Percentiles rank a stretch among this genome's conserved stretches.
These are phyloP conservation scores for Coix lacrymajobi DNA, from an alignment of 176 grass and related monocot genomes.

Conservation along the genomic window DNA sequence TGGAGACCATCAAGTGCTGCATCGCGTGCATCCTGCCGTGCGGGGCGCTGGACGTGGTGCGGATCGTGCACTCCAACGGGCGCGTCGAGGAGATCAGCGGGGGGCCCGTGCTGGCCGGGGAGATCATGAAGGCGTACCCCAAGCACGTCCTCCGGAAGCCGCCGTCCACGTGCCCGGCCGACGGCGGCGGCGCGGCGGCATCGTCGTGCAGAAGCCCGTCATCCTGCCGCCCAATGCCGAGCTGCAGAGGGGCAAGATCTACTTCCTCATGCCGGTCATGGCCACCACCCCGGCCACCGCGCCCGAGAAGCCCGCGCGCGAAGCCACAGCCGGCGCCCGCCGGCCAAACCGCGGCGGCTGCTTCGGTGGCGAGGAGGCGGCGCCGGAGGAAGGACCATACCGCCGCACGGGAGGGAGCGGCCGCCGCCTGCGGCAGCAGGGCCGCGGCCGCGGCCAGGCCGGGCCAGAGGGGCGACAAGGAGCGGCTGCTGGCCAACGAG, in stretches of 20 bases:
- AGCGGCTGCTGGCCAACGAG: constrained; percentile 72
- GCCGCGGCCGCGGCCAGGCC: not conserved
- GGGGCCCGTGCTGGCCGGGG: constrained; percentile 63
- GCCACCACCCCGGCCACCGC: not conserved
- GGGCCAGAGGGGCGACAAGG: constrained; percentile 59
- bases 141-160: constrained; percentile 84
- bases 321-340: not conserved
- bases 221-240: constrained; percentile 85
- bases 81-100: constrained; percentile 88
- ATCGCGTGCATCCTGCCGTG: constrained; percentile 98
- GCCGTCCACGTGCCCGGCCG: constrained; percentile 42
- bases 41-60: constrained; percentile 90
- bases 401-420: not conserved
- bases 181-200: constrained; percentile 35
- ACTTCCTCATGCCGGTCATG: constrained; percentile 81
- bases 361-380: constrained; percentile 40
- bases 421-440: not conserved
- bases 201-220: constrained; percentile 53
- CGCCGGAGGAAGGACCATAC: constrained; percentile 44
- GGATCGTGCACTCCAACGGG: constrained; percentile 95
- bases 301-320: constrained; percentile 26
- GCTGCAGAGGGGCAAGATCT: constrained; percentile 91
- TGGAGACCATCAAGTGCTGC: constrained; percentile 96
- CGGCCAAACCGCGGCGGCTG: not conserved
- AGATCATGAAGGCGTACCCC: constrained; percentile 90